phyloP scores from a whole-genome alignment of 805 yeast genomes.

The Tetrapisispora iriomotensis region DNA sequence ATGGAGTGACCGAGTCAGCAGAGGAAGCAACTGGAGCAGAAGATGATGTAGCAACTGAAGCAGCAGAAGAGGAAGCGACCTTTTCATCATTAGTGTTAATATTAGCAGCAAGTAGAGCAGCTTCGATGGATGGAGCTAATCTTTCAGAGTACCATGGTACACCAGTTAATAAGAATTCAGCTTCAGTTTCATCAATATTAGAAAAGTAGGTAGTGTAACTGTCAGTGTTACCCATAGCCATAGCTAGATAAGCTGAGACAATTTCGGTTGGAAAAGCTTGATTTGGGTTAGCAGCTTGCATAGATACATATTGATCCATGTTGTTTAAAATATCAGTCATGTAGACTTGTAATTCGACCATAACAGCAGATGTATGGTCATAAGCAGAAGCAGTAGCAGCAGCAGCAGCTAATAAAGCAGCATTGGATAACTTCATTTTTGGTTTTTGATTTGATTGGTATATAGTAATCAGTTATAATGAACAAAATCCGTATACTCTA shows the following conservation, averaged over 20 bases:
- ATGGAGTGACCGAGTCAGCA: neutral
- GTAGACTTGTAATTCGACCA: conserved; percentile 7
- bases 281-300: conserved; percentile 6
- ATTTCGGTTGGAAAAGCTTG: conserved; percentile 6
- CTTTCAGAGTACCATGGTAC: conserved; percentile 28
- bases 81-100: neutral
- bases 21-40: neutral
- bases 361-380: conserved; percentile 2
- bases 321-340: conserved; percentile 6
- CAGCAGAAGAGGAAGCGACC: conserved; percentile 3
- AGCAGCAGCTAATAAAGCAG: conserved; percentile 4
- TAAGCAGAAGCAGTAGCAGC: conserved; percentile 4
- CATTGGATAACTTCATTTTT: conserved; percentile 2
- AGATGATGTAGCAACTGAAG: conserved; percentile 2
- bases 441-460: too few species aligned
- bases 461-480: too few species aligned
- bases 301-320: conserved; percentile 4
- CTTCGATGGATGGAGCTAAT: conserved; percentile 5
- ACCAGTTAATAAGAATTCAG: conserved; percentile 4
- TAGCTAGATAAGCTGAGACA: conserved; percentile 2
- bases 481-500: too few species aligned
- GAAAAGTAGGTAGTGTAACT: conserved; percentile 4
- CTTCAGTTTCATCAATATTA: neutral
- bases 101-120: conserved; percentile 4
- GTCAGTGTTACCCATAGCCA: conserved; percentile 2